Evolutionary conservation across 108 stramenopile species (phyloP).

Genomic region (Cyclotella kingstonii): DNA sequence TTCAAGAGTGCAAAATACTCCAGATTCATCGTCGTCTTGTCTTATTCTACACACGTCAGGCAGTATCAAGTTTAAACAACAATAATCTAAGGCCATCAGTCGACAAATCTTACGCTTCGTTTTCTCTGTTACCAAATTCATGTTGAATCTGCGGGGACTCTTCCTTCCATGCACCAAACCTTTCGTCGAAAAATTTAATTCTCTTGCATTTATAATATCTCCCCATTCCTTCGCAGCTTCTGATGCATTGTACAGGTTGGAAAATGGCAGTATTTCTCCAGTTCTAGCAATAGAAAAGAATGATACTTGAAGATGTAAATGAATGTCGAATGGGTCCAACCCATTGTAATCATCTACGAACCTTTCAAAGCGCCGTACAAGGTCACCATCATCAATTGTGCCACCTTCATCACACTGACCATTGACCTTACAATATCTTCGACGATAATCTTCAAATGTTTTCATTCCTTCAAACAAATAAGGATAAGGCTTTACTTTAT

Average conservation of each 20-base stretch:
- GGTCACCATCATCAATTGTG: slow-evolving; percentile 37
- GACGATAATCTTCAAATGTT: slow-evolving; percentile 17
- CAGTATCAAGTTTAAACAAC: slow-evolving; percentile 40
- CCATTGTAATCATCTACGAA: slow-evolving; percentile 44
- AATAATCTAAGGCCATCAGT: slow-evolving; percentile 37
- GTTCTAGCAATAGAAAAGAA: slow-evolving; percentile 6
- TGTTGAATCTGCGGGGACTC: slow-evolving; percentile 27
- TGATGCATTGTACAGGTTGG: slow-evolving; percentile 36
- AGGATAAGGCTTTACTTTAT: slow-evolving; percentile 35
- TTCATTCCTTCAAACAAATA: slow-evolving; percentile 33
- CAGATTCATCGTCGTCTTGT: slow-evolving; percentile 3
- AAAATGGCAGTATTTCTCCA: slow-evolving; percentile 38
- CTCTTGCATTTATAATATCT: slow-evolving; percentile 18
- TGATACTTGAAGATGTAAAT: slow-evolving; percentile 37
- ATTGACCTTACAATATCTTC: background rate
- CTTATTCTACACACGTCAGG: slow-evolving; percentile 24
- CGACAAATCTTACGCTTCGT: slow-evolving; percentile 41
- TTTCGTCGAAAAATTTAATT: slow-evolving; percentile 1
- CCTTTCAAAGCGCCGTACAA: slow-evolving; percentile 28
- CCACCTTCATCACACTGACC: slow-evolving; percentile 9
- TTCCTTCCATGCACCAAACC: slow-evolving; percentile 30
- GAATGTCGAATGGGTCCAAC: slow-evolving; percentile 43
- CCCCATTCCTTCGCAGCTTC: slow-evolving; percentile 32
- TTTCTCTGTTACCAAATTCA: slow-evolving; percentile 19
- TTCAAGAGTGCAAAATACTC: slow-evolving; percentile 26